Conservation (phyloP, 495 filamentous ascomycete species). For the Penicillium cosmopolitanum region DNA sequence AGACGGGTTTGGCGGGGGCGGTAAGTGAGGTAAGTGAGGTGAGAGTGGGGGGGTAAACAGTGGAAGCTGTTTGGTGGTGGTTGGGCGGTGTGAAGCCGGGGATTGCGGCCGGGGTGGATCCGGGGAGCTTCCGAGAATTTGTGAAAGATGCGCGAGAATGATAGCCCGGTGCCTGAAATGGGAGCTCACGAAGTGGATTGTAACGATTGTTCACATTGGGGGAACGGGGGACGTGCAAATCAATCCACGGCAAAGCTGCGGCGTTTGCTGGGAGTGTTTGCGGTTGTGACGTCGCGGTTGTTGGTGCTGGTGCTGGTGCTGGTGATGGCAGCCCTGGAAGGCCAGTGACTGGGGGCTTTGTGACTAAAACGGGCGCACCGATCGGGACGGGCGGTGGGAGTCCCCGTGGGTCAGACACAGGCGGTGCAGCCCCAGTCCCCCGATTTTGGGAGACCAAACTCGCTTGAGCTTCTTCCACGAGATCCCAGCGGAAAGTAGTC, state of each 20-base stretch:
- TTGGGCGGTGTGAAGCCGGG: neutral
- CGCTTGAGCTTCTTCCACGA: slow-evolving; percentile 50
- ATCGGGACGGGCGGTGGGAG: neutral
- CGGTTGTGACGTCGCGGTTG: neutral
- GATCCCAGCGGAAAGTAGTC: slow-evolving; percentile 68
- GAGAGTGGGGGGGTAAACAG: neutral
- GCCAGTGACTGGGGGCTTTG: neutral
- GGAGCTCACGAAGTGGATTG: neutral
- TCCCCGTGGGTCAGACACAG: no score
- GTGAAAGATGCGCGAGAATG: neutral
- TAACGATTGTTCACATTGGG: neutral
- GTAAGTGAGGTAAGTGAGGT: neutral
- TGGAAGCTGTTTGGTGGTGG: neutral
- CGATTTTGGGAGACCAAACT: neutral
- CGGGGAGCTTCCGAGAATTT: no score
- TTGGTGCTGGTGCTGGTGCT: slow-evolving; percentile 3
- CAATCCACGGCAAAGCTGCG: neutral
- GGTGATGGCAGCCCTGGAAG: slow-evolving; percentile 10
- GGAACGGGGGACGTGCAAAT: neutral
- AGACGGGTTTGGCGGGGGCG: neutral
- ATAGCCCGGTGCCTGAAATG: neutral
- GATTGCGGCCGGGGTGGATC: no score
- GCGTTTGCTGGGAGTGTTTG: neutral
- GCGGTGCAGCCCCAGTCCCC: no score
- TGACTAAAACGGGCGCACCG: neutral